Evolutionary conservation across 2,329 filamentous ascomycete species (phyloP).

Genomic region (Fusarium concolor): DNA sequence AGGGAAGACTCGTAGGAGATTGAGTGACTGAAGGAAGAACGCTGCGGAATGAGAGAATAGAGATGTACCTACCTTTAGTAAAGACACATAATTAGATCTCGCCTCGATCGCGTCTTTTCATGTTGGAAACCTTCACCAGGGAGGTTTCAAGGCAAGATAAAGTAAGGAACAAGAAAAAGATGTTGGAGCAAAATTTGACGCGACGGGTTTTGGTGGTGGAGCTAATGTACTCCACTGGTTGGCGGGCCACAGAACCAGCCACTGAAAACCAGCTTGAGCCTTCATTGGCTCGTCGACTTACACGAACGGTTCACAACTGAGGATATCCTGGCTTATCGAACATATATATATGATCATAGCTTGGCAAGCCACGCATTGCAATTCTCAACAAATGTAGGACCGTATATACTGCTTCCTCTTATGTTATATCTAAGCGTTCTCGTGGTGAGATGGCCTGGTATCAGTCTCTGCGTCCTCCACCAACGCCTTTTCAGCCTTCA

Average conservation of each 20-base stretch:
- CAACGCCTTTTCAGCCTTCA: constrained; percentile 38
- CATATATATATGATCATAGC: neutral
- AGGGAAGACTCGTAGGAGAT: constrained; percentile 50
- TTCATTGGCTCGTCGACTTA: constrained; percentile 22
- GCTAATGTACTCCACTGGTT: constrained; percentile 17
- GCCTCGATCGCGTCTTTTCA: neutral
- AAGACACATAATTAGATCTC: neutral
- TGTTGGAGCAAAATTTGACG: constrained; percentile 24
- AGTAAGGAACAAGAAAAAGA: no score
- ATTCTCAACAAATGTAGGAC: neutral
- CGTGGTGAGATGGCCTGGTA: constrained; percentile 27
- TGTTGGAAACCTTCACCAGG: no score
- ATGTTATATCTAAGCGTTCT: constrained; percentile 21
- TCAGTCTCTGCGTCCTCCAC: constrained; percentile 35
- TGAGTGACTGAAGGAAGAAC: constrained; percentile 50
- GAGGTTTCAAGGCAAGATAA: no score
- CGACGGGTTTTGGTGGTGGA: constrained; percentile 22
- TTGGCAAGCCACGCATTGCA: neutral
- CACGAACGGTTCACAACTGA: neutral
- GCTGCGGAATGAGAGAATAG: constrained; percentile 38
- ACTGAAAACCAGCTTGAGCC: neutral
- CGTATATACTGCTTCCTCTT: neutral
- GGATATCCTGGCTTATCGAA: neutral
- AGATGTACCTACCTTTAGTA: constrained; percentile 8
- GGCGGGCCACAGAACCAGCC: constrained; percentile 22